phyloP scores from a whole-genome alignment of 2,329 filamentous ascomycete species.

The Acrocalymma vagum region DNA sequence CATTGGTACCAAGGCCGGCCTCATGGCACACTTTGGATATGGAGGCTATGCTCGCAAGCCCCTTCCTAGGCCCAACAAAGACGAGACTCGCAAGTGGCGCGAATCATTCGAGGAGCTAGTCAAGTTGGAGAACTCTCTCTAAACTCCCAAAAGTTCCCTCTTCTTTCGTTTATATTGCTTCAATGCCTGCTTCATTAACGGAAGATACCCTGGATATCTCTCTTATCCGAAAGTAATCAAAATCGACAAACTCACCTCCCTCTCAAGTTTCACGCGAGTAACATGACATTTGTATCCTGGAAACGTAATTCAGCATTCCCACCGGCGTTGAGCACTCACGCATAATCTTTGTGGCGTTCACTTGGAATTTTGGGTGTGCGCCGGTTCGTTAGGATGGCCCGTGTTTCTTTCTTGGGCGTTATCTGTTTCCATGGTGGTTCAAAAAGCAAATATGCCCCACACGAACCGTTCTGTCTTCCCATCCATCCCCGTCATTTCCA shows the following conservation, averaged over 20 bases:
- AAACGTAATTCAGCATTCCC: slow-evolving; percentile 27
- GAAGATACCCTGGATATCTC: neutral
- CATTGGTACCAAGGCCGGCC: slow-evolving; percentile 72
- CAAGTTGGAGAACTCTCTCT: slow-evolving; percentile 50
- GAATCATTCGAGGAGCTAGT: slow-evolving; percentile 57
- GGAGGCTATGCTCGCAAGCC: slow-evolving; percentile 69
- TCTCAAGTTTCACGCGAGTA: slow-evolving; percentile 12
- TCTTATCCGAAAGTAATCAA: too few relatives aligned
- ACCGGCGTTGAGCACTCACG: slow-evolving; percentile 35
- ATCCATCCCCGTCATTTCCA: slow-evolving; percentile 1
- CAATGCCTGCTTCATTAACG: slow-evolving; percentile 1
- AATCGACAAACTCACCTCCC: slow-evolving; percentile 1
- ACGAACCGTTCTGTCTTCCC: slow-evolving; percentile 13
- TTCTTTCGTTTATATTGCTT: neutral
- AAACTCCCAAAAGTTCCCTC: slow-evolving; percentile 9
- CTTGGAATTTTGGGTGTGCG: slow-evolving; percentile 6
- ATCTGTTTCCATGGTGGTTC: slow-evolving; percentile 17
- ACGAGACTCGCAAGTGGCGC: slow-evolving; percentile 50
- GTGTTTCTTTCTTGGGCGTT: slow-evolving; percentile 11
- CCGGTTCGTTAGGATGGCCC: slow-evolving; percentile 9
- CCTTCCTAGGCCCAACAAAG: slow-evolving; percentile 58
- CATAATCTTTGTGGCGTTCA: slow-evolving; percentile 34
- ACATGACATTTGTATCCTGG: slow-evolving; percentile 12
- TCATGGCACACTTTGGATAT: slow-evolving; percentile 71
- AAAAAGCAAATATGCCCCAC: slow-evolving; percentile 24